Percentiles rank a stretch among this genome's conserved stretches.
phyloP scores from a whole-genome alignment of 1,139 yeast genomes.

The Saccharomyces hybrid region DNA sequence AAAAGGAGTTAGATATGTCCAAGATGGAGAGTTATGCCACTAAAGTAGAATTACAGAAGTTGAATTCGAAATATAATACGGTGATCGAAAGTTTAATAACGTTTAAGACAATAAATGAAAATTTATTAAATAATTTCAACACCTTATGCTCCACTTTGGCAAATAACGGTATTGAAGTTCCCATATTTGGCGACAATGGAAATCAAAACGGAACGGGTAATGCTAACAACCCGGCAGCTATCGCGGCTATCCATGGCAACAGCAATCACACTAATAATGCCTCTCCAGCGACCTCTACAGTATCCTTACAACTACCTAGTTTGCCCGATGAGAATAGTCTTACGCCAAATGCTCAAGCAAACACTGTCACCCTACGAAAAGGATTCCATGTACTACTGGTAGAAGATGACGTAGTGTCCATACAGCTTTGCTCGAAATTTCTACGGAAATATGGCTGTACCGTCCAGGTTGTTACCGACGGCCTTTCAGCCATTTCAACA shows the following conservation, averaged over 20 bases:
- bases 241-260: no score
- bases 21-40: slow-evolving; percentile 37
- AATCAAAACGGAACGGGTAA: not conserved
- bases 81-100: slow-evolving; percentile 54
- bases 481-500: slow-evolving; percentile 76
- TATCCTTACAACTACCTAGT: not conserved
- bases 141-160: slow-evolving; percentile 42
- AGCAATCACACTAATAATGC: no score
- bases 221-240: no score
- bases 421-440: slow-evolving; percentile 70
- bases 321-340: not conserved
- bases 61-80: slow-evolving; percentile 55
- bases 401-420: slow-evolving; percentile 81
- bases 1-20: slow-evolving; percentile 40
- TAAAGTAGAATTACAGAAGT: slow-evolving; percentile 38
- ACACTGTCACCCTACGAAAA: slow-evolving; percentile 21
- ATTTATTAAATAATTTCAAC: slow-evolving; percentile 46
- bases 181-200: slow-evolving; percentile 22
- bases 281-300: slow-evolving; percentile 1
- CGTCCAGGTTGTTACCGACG: slow-evolving; percentile 89
- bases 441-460: slow-evolving; percentile 83
- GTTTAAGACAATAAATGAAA: slow-evolving; percentile 49
- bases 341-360: slow-evolving; percentile 1
- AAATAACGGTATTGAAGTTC: slow-evolving; percentile 58
- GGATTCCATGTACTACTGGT: slow-evolving; percentile 69